Conservation (phyloP, 2,329 filamentous ascomycete genomes). For the Chalaropsis ovoidea region DNA sequence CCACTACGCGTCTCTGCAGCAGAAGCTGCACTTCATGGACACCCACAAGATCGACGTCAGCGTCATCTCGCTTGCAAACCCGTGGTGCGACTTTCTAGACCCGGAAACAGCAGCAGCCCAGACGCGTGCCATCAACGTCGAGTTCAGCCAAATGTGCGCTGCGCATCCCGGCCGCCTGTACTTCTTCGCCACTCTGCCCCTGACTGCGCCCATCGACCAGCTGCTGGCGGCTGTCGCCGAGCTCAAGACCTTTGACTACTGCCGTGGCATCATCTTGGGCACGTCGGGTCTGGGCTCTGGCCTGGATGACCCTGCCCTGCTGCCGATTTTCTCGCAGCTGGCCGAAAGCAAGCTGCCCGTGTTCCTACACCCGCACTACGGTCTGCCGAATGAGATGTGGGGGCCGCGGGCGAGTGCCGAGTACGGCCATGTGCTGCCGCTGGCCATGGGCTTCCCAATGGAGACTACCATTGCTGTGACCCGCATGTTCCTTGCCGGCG, state of each 20-base stretch:
- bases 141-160: conserved; percentile 63
- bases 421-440: conserved; percentile 78
- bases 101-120: conserved; percentile 46
- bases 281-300: conserved; percentile 71
- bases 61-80: conserved; percentile 82
- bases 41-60: conserved; percentile 70
- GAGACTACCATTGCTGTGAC: conserved; percentile 87
- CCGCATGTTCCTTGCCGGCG: conserved; percentile 75
- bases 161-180: conserved; percentile 58
- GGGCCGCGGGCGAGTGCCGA: conserved; percentile 56
- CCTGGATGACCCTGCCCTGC: conserved; percentile 63
- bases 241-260: conserved; percentile 51
- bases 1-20: conserved; percentile 68
- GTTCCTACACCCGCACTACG: conserved; percentile 89
- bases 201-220: conserved; percentile 54
- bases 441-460: conserved; percentile 79
- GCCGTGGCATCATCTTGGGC: conserved; percentile 79
- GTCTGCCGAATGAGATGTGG: conserved; percentile 69
- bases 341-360: conserved; percentile 55
- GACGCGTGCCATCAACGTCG: conserved; percentile 56
- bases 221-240: conserved; percentile 57
- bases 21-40: conserved; percentile 84
- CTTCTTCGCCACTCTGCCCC: conserved; percentile 72
- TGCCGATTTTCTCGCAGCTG: conserved; percentile 62
- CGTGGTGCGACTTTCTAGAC: conserved; percentile 79